phyloP scores from a whole-genome alignment of 129 eudicot genomes.

The Pulicaria dysenterica region DNA sequence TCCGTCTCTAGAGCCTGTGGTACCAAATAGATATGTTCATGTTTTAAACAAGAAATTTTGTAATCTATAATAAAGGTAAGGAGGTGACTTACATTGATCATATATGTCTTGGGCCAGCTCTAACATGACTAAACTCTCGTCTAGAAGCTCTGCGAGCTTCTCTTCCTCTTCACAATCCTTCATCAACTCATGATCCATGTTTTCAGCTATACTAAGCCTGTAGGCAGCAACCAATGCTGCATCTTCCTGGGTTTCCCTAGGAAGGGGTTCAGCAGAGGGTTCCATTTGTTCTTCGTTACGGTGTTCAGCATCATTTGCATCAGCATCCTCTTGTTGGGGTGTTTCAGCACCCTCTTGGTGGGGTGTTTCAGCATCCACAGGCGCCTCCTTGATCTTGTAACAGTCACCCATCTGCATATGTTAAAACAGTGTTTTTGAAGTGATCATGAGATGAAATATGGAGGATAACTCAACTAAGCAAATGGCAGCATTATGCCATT shows the following conservation, averaged over 20 bases:
- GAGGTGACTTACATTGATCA: background rate
- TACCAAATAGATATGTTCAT: constrained; percentile 6
- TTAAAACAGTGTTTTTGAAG: background rate
- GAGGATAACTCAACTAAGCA: too few relatives aligned
- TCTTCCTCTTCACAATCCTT: background rate
- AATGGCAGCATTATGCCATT: too few relatives aligned
- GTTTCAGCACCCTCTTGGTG: constrained; percentile 3
- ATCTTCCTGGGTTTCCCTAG: constrained; percentile 15
- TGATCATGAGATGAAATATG: background rate
- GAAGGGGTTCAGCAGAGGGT: background rate
- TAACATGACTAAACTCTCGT: constrained; percentile 10
- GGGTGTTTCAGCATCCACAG: constrained; percentile 7
- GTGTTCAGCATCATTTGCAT: background rate
- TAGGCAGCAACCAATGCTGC: background rate
- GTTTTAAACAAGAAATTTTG: constrained; percentile 3
- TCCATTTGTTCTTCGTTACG: background rate
- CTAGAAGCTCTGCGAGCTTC: constrained; percentile 2
- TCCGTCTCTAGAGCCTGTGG: background rate
- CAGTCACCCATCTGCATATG: background rate
- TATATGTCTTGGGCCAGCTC: background rate
- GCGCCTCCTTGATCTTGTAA: constrained; percentile 2
- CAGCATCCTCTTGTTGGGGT: background rate
- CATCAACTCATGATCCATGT: background rate
- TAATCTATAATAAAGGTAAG: background rate
- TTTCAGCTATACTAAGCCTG: background rate